Evolutionary conservation across 2,329 filamentous ascomycete genomes (phyloP), one percentile per base, ranked within the genome.

Genomic region (Colletotrichum sansevieriae): DNA sequence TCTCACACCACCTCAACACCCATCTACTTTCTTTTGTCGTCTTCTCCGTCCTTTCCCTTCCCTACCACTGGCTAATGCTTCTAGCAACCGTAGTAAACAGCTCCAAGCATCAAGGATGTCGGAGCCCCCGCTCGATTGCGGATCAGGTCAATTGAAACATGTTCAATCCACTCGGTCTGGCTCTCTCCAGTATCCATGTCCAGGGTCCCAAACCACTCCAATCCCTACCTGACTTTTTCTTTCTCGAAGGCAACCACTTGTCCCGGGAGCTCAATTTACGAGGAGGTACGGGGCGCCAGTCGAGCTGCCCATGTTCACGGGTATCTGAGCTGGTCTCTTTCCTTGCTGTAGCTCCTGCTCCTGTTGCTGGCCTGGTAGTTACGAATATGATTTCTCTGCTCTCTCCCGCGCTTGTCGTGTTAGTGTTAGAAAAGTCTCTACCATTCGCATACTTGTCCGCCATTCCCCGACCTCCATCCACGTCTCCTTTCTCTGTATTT

Each of bases 131-230:
- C 56, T 43, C 29, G 35, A 60, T 15, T 25, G 65, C 62, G 47
- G 55, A 65, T 65, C 55, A 49, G 44, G 62, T 58, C 54, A 55
- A 65, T 65, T 65, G 62, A 68, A 68, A 68, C 62, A 68, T 68
- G 55, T 59, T 65, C 54, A 65, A 68, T 47, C 62, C 62, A 68
- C 55, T 46, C 22, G 46, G 46, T 54, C 49, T 65, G 47, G 7
- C 29, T 7, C 12, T 43, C 22, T 49, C 55, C 49, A 57, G 11
- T 43, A 22, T 49, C 55, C 49, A 57, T 65, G 55, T n/a, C 47
- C 33, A 55, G 65, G 47, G 47, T 55, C 43, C 56, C 49, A 65
- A 58, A 59, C 63, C 47, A 55, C 47, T 60, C 62, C 55, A 60
- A 55, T 51, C 47, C 47, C 55, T 60, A 49, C 35, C 59, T 29